Base-by-base conservation (phyloP, 1,284 basidiomycete species). In the Coniferiporia weirii region DNA sequence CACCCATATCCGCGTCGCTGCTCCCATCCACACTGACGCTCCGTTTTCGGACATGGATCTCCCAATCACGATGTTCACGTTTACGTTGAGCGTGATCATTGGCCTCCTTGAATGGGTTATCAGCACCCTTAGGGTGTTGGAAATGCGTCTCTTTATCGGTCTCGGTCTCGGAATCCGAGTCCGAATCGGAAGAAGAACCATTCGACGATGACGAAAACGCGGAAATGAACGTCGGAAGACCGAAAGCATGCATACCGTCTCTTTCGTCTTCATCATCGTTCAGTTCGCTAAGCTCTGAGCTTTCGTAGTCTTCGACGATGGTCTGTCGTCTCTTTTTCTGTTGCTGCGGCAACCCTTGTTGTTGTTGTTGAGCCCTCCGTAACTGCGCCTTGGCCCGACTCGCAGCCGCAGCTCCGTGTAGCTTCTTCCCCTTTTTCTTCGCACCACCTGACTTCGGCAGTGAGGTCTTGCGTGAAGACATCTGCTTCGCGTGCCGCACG, bases 161-260 rank as follows among this genome's bases (percentile, higher is more conserved):
- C 27, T 80, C 77, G 52, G 84, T 76, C 27, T 78, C 80, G 13
- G 78, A 79, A 64, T 85, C 83, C 53, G 77, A 77, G 54, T 79
- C 81, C 27, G 61, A 62, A 46, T 62, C 60, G 19, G 64, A 60
- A 50, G 60, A 63, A 20, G 63, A 64, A 20, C 60, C 47, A 48
- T 68, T 63, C 1, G 66, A 65, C 47, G 65, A 65, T 8, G 64
- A 81, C 3, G 75, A 82, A 40, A 83, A 82, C 20, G 86, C 85
- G 22, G 82, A 79, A 27, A 89, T 73, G 67, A 89, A 88, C 27
- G 84, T 88, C n/a, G 85, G 86, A 67, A 85, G 84, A 34, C 70
- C 74, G 44, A 67, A 70, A 1, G 73, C 75, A 13, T 70, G 71
- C 10, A 57, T 66, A 63, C 75, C 77, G 54, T 75, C 69, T 54